phyloP scores from a whole-genome alignment of 2,329 filamentous ascomycete species.

The Botrytis pseudocinerea region DNA sequence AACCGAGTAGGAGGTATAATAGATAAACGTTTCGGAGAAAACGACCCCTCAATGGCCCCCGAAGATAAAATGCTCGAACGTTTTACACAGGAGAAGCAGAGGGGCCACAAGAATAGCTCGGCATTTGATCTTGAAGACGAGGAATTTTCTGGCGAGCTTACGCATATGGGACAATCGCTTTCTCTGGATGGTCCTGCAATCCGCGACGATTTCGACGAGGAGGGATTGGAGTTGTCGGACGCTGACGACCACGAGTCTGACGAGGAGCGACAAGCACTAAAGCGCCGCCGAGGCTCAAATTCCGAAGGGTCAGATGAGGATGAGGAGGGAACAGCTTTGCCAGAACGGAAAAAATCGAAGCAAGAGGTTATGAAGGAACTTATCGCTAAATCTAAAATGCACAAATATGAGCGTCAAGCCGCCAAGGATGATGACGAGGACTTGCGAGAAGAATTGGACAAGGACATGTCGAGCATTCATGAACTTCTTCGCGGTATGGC shows the following conservation, averaged over 20 bases:
- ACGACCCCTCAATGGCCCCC: conserved; percentile 88
- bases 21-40: conserved; percentile 93
- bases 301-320: conserved; percentile 52
- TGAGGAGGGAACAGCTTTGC: conserved; percentile 57
- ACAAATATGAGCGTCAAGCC: conserved; percentile 93
- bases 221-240: conserved; percentile 61
- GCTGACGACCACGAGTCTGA: conserved; percentile 59
- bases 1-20: conserved; percentile 92
- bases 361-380: conserved; percentile 98
- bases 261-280: conserved; percentile 55
- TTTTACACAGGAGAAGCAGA: conserved; percentile 85
- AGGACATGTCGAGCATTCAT: conserved; percentile 76
- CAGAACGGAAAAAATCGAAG: conserved; percentile 89
- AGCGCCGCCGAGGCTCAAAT: conserved; percentile 54
- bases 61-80: conserved; percentile 91
- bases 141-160: conserved; percentile 67
- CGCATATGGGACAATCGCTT: conserved; percentile 79
- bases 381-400: conserved; percentile 92
- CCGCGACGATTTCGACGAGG: conserved; percentile 77
- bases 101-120: conserved; percentile 71
- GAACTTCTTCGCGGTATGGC: conserved; percentile 64
- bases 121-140: conserved; percentile 91
- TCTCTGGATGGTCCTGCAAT: conserved; percentile 57
- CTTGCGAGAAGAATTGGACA: conserved; percentile 78
- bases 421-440: conserved; percentile 93